Evolutionary conservation across 345 rosid species (phyloP), one percentile per base, ranked within the genome.

Genomic region (Euphorbia pulcherrima): DNA sequence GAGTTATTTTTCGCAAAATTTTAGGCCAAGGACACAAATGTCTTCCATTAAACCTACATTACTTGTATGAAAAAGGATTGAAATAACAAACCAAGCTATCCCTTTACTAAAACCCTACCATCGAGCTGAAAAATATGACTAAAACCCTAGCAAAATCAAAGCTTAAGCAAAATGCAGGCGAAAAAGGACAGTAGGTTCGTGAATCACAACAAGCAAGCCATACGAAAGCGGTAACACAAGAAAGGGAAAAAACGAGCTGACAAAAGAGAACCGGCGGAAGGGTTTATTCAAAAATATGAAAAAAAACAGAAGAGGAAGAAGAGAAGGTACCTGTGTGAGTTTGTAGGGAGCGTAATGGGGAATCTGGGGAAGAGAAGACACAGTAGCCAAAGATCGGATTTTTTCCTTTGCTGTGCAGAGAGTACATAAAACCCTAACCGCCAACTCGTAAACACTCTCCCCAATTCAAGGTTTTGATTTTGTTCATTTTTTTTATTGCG

Each of bases 381-480:
- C 51, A 62, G 52, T 12, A 62, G 51, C 52, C 65, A 14, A 62
- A 56, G 41, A 23, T 61, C 40, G 50, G n/a, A 61, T 37, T 3
- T 61, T 39, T 50, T 18, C 48, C 27, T 61, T 60, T 23, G 28
- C 14, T 61, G 24, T 62, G 51, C 11, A 40, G 11, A 53, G 21
- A 9, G 0, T 10, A 13, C 23, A 60, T 62, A 62, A 56, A 62
- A 62, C 65, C 65, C 65, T 62, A 62, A 62, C 65, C 65, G 65
- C 65, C 65, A 62, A 59, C 26, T 61, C 51, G 12, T 39, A 62
- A 62, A 62, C 65, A 50, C 65, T 21, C n/a, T 13, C 30, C 8
- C 18, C 0, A 37, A 37, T 61, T 8, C 8, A 37, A 35, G 20
- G 40, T 39, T 61, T 61, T n/a, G n/a, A n/a, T n/a, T n/a, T n/a